phyloP scores from a whole-genome alignment of 208 protist genomes.

The Trypanosoma vivax region DNA sequence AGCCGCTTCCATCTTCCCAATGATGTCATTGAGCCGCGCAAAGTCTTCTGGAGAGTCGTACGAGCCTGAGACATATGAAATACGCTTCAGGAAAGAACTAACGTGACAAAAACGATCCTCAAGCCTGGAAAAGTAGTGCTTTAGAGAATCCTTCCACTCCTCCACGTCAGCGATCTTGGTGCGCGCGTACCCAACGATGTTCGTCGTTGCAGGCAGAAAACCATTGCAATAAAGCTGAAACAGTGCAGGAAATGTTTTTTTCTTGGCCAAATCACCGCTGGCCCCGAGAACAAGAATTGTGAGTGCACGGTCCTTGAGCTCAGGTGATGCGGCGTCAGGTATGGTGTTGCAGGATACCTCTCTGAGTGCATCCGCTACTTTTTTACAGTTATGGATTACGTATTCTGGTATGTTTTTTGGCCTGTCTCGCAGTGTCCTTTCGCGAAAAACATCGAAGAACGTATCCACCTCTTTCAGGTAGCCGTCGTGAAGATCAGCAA shows the following conservation, averaged over 20 bases:
- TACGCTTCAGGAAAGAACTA: slow-evolving; percentile 49
- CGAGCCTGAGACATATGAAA: slow-evolving; percentile 67
- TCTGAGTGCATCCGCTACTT: slow-evolving; percentile 18
- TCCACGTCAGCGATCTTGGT: slow-evolving; percentile 65
- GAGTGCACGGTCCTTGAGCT: slow-evolving; percentile 50
- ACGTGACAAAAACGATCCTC: slow-evolving; percentile 48
- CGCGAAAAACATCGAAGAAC: slow-evolving; percentile 63
- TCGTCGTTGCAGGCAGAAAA: slow-evolving; percentile 54
- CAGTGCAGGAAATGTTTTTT: slow-evolving; percentile 91
- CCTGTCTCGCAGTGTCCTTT: slow-evolving; percentile 34
- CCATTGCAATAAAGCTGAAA: slow-evolving; percentile 84
- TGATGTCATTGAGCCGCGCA: slow-evolving; percentile 33
- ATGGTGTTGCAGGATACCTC: slow-evolving; percentile 32
- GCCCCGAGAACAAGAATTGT: slow-evolving; percentile 86
- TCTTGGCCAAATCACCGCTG: slow-evolving; percentile 88
- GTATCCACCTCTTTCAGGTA: slow-evolving; percentile 50
- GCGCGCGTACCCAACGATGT: slow-evolving; percentile 88
- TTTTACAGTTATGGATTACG: slow-evolving; percentile 27
- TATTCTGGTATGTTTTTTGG: slow-evolving; percentile 58
- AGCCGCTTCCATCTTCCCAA: slow-evolving; percentile 47
- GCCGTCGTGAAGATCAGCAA: neutral
- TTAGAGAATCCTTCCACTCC: slow-evolving; percentile 56
- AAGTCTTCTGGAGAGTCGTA: slow-evolving; percentile 84
- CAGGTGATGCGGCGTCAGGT: slow-evolving; percentile 29
- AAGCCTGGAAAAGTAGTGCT: slow-evolving; percentile 48